These are phyloP conservation scores for Alternaria sp. DNA, from an alignment of 2,329 filamentous ascomycete species.

Conservation along the genomic window DNA sequence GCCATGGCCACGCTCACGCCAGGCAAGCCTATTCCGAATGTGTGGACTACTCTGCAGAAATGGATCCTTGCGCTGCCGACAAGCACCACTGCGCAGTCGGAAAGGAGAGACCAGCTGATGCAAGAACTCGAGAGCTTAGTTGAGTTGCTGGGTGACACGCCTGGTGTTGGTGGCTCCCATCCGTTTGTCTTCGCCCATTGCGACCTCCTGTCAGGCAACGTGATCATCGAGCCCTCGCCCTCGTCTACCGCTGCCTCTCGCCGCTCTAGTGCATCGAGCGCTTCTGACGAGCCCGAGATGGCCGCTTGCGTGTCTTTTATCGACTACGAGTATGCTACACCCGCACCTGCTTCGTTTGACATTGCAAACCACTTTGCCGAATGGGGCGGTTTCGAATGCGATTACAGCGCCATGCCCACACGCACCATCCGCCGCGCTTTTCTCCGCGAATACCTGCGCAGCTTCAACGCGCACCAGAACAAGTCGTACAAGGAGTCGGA, in stretches of 20 bases:
- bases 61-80: slow-evolving; percentile 89
- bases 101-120: slow-evolving; percentile 74
- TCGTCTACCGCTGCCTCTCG: slow-evolving; percentile 47
- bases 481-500: slow-evolving; percentile 62
- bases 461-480: slow-evolving; percentile 65
- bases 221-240: slow-evolving; percentile 76
- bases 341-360: slow-evolving; percentile 93
- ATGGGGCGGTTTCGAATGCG: slow-evolving; percentile 97
- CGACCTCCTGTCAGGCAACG: slow-evolving; percentile 94
- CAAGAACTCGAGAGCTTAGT: slow-evolving; percentile 76
- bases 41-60: slow-evolving; percentile 96
- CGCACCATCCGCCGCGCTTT: slow-evolving; percentile 79
- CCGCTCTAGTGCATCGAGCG: slow-evolving; percentile 45
- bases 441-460: slow-evolving; percentile 79
- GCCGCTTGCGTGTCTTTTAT: slow-evolving; percentile 70
- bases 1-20: slow-evolving; percentile 60
- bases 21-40: slow-evolving; percentile 78
- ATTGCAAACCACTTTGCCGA: slow-evolving; percentile 98
- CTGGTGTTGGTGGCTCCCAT: slow-evolving; percentile 73
- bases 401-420: slow-evolving; percentile 83
- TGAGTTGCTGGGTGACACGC: slow-evolving; percentile 74
- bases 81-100: slow-evolving; percentile 71
- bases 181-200: slow-evolving; percentile 93
- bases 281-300: slow-evolving; percentile 42
- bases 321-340: slow-evolving; percentile 97